A percentile compares a stretch with the other conserved stretches of the same genome.
phyloP scores from a whole-genome alignment of 345 rosid genomes.

The Dovyalis caffra region DNA sequence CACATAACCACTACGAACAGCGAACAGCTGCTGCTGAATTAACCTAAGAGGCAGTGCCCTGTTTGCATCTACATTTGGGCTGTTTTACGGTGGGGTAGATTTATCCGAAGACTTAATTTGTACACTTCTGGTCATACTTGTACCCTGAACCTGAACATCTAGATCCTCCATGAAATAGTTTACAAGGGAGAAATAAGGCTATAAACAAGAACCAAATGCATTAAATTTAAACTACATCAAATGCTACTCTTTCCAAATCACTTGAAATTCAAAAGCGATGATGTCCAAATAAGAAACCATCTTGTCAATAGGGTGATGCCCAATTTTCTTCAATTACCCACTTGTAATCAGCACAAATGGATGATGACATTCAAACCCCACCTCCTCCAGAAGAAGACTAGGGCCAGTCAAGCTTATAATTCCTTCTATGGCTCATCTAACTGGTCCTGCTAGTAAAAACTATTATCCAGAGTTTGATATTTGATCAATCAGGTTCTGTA shows the following conservation, averaged over 20 bases:
- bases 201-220: background rate
- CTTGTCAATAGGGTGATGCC: slow-evolving; percentile 13
- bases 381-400: slow-evolving; percentile 51
- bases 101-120: too few species aligned
- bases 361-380: slow-evolving; percentile 75
- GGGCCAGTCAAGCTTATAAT: slow-evolving; percentile 25
- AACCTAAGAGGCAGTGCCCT: too few species aligned
- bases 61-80: too few species aligned
- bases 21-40: too few species aligned
- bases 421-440: slow-evolving; percentile 60
- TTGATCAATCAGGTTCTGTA: background rate
- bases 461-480: background rate
- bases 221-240: slow-evolving; percentile 2
- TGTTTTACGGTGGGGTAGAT: too few species aligned
- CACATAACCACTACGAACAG: too few species aligned
- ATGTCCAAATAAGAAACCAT: slow-evolving; percentile 16
- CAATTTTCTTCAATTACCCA: slow-evolving; percentile 21
- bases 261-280: slow-evolving; percentile 19
- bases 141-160: background rate
- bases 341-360: slow-evolving; percentile 23
- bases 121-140: too few species aligned
- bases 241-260: slow-evolving; percentile 16
- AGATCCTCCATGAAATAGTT: background rate
- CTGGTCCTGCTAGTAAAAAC: slow-evolving; percentile 55
- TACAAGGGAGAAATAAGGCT: background rate